Percentiles rank a stretch among this genome's conserved stretches.
Evolutionary conservation across 106 monocot genomes (phyloP).

Genomic region (Apostasia shenzhenica): DNA sequence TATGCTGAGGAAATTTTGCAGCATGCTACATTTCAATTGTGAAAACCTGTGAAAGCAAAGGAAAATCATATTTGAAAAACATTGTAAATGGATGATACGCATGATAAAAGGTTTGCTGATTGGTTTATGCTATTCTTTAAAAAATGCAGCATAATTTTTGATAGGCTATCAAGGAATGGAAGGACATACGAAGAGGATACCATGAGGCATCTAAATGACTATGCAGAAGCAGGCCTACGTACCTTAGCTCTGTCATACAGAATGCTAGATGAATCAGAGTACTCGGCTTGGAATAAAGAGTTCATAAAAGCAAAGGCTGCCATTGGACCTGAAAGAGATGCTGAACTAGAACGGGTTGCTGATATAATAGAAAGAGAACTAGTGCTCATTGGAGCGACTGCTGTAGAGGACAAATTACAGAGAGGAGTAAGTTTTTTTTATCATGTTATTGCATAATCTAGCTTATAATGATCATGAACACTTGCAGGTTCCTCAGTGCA

Average conservation of each 20-base stretch:
- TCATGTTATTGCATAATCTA: slow-evolving; percentile 12
- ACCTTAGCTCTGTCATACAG: slow-evolving; percentile 54
- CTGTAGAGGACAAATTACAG: slow-evolving; percentile 59
- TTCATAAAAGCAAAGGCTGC: slow-evolving; percentile 45
- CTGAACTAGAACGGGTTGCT: slow-evolving; percentile 30
- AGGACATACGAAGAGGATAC: slow-evolving; percentile 35
- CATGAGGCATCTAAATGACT: slow-evolving; percentile 43
- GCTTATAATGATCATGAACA: neutral
- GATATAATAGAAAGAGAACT: slow-evolving; percentile 50
- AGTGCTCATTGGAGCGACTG: slow-evolving; percentile 62
- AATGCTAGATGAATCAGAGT: slow-evolving; percentile 42
- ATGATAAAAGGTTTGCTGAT: neutral
- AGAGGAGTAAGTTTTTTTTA: slow-evolving; percentile 33
- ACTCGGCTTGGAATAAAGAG: slow-evolving; percentile 31
- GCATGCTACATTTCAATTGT: no score
- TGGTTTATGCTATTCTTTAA: neutral
- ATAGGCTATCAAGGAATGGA: slow-evolving; percentile 36
- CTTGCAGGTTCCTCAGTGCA: slow-evolving; percentile 70
- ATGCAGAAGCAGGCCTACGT: slow-evolving; percentile 51
- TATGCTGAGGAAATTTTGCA: no score
- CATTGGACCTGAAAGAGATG: slow-evolving; percentile 44
- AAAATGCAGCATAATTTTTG: slow-evolving; percentile 48
- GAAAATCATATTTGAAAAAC: no score
- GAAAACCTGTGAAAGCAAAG: no score
- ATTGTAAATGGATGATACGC: neutral